Evolutionary conservation across 176 grass and related monocot genomes (phyloP).

Genomic region (Juncus inflexus): DNA sequence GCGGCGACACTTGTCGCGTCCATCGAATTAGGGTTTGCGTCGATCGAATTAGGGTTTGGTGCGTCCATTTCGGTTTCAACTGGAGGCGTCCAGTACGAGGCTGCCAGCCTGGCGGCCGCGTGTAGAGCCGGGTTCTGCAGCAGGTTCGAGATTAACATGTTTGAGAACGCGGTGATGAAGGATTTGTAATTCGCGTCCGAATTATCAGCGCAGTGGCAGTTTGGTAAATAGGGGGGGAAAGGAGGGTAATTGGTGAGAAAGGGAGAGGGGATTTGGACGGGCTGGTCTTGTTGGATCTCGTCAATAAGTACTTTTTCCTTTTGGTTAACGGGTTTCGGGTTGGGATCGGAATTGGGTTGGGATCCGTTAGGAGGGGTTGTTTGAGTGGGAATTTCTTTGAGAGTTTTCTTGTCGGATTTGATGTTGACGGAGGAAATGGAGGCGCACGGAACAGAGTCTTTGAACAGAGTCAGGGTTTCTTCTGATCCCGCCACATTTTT

Average conservation of each 20-base stretch:
- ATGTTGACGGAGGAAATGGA: slow-evolving; percentile 85
- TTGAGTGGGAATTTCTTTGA: slow-evolving; percentile 12
- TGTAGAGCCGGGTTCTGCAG: slow-evolving; percentile 76
- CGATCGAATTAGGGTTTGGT: slow-evolving; percentile 32
- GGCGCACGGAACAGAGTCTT: slow-evolving; percentile 43
- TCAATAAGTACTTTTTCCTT: no score
- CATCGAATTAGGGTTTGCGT: slow-evolving; percentile 30
- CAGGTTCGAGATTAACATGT: slow-evolving; percentile 70
- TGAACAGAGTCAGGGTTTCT: slow-evolving; percentile 78
- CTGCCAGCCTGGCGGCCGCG: slow-evolving; percentile 69
- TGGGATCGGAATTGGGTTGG: neutral
- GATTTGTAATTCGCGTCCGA: slow-evolving; percentile 58
- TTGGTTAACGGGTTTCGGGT: slow-evolving; percentile 4
- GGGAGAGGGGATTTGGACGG: slow-evolving; percentile 14
- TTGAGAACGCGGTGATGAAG: slow-evolving; percentile 62
- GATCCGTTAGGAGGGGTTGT: neutral
- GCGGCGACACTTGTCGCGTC: slow-evolving; percentile 51
- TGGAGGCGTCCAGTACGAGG: slow-evolving; percentile 71
- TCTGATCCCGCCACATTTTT: slow-evolving; percentile 62
- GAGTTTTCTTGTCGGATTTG: slow-evolving; percentile 25
- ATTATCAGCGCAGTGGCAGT: slow-evolving; percentile 39
- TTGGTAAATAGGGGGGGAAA: slow-evolving; percentile 40
- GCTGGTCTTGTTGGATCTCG: slow-evolving; percentile 23
- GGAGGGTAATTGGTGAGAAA: slow-evolving; percentile 43
- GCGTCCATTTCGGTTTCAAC: slow-evolving; percentile 35